phyloP scores from a whole-genome alignment of 352 stramenopile genomes.

The Globisporangium okanoganense region DNA sequence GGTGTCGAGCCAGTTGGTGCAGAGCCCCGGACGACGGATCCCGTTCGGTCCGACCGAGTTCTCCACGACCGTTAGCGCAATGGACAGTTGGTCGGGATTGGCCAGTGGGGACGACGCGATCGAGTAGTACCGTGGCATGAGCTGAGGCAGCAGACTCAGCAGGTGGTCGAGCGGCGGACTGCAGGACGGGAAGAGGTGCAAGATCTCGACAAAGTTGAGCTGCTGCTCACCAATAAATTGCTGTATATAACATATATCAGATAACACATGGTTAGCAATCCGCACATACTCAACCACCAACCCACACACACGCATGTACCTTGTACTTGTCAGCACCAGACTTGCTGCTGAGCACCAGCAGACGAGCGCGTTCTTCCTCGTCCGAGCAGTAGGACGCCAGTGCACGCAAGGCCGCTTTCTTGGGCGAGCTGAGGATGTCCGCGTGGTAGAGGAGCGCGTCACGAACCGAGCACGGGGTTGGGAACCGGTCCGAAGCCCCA shows the following conservation, averaged over 20 bases:
- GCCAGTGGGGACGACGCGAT: slow-evolving; percentile 91
- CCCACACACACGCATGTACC: too few relatives aligned
- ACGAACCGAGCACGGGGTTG: slow-evolving; percentile 56
- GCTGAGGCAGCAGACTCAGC: slow-evolving; percentile 79
- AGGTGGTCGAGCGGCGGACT: slow-evolving; percentile 84
- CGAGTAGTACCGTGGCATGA: slow-evolving; percentile 95
- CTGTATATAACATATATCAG: slow-evolving; percentile 25
- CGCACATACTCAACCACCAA: too few relatives aligned
- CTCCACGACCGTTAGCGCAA: slow-evolving; percentile 93
- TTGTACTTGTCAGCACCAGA: slow-evolving; percentile 61
- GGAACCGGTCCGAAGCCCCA: slow-evolving; percentile 38
- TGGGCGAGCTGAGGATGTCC: slow-evolving; percentile 79
- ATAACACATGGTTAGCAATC: too few relatives aligned
- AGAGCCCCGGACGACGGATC: slow-evolving; percentile 48
- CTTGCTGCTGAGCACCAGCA: slow-evolving; percentile 74
- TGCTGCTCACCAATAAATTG: slow-evolving; percentile 86
- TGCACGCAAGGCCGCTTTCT: slow-evolving; percentile 70
- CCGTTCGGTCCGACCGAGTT: slow-evolving; percentile 49
- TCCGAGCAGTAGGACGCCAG: slow-evolving; percentile 64
- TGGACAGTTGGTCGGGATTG: slow-evolving; percentile 51
- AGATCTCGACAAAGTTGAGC: slow-evolving; percentile 88
- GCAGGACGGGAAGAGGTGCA: slow-evolving; percentile 92
- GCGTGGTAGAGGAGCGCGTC: slow-evolving; percentile 71
- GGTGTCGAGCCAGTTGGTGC: slow-evolving; percentile 57
- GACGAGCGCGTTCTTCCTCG: slow-evolving; percentile 49